These are phyloP conservation scores for Clitoria ternatea DNA, from an alignment of 306 rosid species.

Conservation along the genomic window DNA sequence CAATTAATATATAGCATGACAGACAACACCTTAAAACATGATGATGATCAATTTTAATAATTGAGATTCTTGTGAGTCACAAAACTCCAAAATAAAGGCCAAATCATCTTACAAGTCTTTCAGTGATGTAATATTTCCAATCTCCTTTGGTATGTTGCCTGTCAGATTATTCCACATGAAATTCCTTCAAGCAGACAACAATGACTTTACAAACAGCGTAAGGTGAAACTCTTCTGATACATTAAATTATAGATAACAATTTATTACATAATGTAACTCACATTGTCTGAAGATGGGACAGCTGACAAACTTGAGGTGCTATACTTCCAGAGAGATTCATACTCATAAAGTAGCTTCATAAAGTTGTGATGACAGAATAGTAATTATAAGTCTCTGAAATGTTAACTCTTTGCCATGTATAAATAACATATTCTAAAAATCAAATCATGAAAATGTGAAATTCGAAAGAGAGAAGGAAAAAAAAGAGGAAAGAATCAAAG, in stretches of 20 bases:
- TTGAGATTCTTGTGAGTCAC: constrained; percentile 10
- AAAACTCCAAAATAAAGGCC: too few species aligned
- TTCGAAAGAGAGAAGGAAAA: constrained; percentile 1
- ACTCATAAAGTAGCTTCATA: constrained; percentile 60
- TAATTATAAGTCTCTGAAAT: not conserved
- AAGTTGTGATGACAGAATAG: constrained; percentile 16
- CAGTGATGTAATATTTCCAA: constrained; percentile 56
- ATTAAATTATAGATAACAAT: not conserved
- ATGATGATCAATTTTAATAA: constrained; percentile 21
- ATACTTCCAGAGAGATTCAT: constrained; percentile 67
- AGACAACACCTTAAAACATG: constrained; percentile 18
- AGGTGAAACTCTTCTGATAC: not conserved
- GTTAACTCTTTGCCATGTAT: too few species aligned
- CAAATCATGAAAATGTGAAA: not conserved
- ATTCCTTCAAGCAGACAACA: constrained; percentile 50
- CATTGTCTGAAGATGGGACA: constrained; percentile 58
- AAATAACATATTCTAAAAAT: too few species aligned
- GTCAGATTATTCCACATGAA: constrained; percentile 87
- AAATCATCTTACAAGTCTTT: constrained; percentile 83
- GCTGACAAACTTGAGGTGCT: constrained; percentile 64
- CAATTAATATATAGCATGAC: not conserved
- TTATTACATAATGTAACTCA: constrained; percentile 38
- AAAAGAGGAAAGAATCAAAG: not conserved
- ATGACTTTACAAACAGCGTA: constrained; percentile 24
- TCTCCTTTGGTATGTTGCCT: constrained; percentile 76